These are phyloP conservation scores for Pterula multifida DNA, from an alignment of 1,284 basidiomycete genomes.

Conservation along the genomic window DNA sequence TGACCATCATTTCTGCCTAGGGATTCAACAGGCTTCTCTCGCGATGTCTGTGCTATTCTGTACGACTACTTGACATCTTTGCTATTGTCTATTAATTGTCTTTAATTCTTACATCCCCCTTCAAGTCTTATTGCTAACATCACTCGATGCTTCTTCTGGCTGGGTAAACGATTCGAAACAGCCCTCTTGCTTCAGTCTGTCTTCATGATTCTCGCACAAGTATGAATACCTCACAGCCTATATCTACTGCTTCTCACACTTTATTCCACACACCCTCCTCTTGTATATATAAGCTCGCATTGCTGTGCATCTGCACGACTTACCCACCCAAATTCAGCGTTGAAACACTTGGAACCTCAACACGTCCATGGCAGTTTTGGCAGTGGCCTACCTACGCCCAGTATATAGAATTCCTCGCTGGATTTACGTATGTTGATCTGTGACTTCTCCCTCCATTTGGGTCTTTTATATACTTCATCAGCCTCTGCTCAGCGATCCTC, in stretches of 20 bases:
- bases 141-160: constrained; percentile 80
- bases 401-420: constrained; percentile 76
- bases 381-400: constrained; percentile 71
- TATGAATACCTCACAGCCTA: constrained; percentile 19
- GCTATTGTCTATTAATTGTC: constrained; percentile 1
- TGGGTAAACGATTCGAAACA: constrained; percentile 69
- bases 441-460: constrained; percentile 6
- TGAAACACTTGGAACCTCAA: constrained; percentile 44
- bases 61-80: constrained; percentile 20
- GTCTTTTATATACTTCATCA: constrained; percentile 18
- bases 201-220: constrained; percentile 74
- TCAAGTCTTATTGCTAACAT: constrained; percentile 69
- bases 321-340: constrained; percentile 50
- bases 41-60: constrained; percentile 74
- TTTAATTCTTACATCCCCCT: constrained; percentile 6
- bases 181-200: constrained; percentile 68
- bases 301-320: constrained; percentile 69
- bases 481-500: constrained; percentile 57
- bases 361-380: constrained; percentile 74
- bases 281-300: constrained; percentile 48
- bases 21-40: constrained; percentile 76
- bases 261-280: no score
- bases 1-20: constrained; percentile 23
- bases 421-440: constrained; percentile 44
- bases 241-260: constrained; percentile 7